A percentile compares a stretch with the other conserved stretches of the same genome.
Conservation (phyloP, 805 yeast species). For the Candida taoyuanica region DNA sequence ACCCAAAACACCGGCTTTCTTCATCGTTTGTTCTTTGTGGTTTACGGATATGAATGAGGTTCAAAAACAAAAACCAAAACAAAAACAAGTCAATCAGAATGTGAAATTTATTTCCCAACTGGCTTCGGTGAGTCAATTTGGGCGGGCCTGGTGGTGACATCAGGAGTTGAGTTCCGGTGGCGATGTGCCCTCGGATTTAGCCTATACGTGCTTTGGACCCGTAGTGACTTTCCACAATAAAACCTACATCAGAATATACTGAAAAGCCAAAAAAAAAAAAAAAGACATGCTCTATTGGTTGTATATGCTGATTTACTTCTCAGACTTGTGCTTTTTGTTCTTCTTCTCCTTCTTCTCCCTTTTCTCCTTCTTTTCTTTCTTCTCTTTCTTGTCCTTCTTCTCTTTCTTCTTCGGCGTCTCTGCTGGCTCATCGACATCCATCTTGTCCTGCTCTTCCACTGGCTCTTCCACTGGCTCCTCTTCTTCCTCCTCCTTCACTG, state of each 20-base stretch:
- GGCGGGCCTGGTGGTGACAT: not conserved
- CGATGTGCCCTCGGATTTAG: no score
- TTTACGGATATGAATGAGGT: no score
- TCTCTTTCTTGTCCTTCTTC: constrained; percentile 11
- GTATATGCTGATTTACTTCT: not conserved
- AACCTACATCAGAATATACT: no score
- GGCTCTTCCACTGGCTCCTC: constrained; percentile 1
- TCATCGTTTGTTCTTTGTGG: constrained; percentile 26
- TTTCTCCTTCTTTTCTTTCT: constrained; percentile 13
- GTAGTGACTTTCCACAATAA: no score
- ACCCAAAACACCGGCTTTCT: constrained; percentile 82
- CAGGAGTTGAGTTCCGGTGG: not conserved
- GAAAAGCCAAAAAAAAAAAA: no score
- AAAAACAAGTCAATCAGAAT: no score
- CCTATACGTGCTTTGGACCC: no score
- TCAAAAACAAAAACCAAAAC: no score
- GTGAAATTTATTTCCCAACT: no score
- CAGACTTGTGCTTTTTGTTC: constrained; percentile 1
- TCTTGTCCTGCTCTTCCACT: constrained; percentile 11
- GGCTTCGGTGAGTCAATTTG: not conserved
- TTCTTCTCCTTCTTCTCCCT: constrained; percentile 8
- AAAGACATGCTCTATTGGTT: not conserved
- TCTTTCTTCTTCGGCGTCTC: constrained; percentile 8
- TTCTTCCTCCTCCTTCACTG: constrained; percentile 4
- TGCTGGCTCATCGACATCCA: constrained; percentile 7